Evolutionary conservation across 148 eudicot genomes (phyloP), one percentile per base, ranked within the genome.

Genomic region (Heliamphora exappendiculata): DNA sequence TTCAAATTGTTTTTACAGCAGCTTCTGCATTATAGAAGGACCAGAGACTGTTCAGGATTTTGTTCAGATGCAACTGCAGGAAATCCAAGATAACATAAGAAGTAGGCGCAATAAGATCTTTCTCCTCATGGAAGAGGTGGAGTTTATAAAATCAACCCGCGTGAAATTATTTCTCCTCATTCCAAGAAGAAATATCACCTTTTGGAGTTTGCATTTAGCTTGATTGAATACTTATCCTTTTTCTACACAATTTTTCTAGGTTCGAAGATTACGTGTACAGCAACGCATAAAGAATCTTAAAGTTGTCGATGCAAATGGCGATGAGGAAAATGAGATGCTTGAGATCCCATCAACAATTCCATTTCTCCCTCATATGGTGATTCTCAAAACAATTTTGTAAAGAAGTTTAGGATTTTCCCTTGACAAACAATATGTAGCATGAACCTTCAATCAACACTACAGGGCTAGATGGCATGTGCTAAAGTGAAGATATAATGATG

Each of bases 81-180:
- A 94, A 81, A 92, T 94, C 65, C 89, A 91, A 41, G 92, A 92
- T 74, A 94, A 89, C 76, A 94, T 94, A 65, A 87, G 81, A 82
- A 90, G 97, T 78, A 85, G 98, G 78, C 98, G 97, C 12, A 92
- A 90, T 81, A 92, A 92, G 85, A 92, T 94, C 24, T 94, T 94
- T 80, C 97, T 94, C 78, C 97, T 94, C 73, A 94, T 94, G 98
- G 98, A 94, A 76, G 98, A 94, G 94, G 98, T 94, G 45, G 54
- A 76, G 26, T 79, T 60, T 65, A 54, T 60, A 16, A 57, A 59
- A 11, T 13, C 31, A 8, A 51, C 44, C 26, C 4, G 28, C 19
- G 33, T 47, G n/a, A n/a, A n/a, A 51, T 9, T 11, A 4, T 72
- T 37, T 70, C 53, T 72, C 14, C 42, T 45, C 19, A 44, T 41